Evolutionary conservation across 2,329 filamentous ascomycete genomes (phyloP).

Genomic region (Mycocentrospora acerina): DNA sequence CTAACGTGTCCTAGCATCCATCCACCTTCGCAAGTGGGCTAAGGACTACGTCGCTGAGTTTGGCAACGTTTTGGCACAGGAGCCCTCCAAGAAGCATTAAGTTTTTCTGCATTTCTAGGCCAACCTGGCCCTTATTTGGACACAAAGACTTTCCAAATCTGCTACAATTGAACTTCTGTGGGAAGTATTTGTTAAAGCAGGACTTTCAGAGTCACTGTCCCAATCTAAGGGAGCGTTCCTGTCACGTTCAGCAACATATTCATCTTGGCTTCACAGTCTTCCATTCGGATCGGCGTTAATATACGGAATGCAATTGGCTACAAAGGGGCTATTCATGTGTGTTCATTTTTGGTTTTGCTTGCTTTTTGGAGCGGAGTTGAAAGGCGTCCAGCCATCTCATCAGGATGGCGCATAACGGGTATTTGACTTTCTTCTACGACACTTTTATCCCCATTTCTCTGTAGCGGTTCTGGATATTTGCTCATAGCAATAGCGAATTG

Average conservation of each 20-base stretch:
- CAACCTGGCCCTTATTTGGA: constrained; percentile 7
- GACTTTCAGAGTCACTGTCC: not conserved
- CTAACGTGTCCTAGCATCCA: constrained; percentile 65
- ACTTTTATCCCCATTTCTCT: constrained; percentile 39
- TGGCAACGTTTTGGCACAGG: constrained; percentile 33
- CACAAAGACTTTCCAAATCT: constrained; percentile 9
- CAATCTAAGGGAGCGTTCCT: constrained; percentile 4
- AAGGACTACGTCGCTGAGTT: constrained; percentile 63
- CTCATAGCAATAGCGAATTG: constrained; percentile 33
- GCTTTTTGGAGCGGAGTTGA: constrained; percentile 29
- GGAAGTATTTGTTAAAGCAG: not conserved
- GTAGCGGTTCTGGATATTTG: constrained; percentile 40
- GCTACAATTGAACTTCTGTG: constrained; percentile 5
- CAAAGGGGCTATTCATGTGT: constrained; percentile 16
- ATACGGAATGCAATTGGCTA: constrained; percentile 36
- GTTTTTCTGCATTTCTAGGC: constrained; percentile 19
- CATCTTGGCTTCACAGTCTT: constrained; percentile 30
- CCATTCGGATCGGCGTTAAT: constrained; percentile 39
- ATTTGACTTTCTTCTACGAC: constrained; percentile 20
- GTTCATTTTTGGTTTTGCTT: constrained; percentile 24
- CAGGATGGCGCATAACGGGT: constrained; percentile 24
- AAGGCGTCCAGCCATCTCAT: constrained; percentile 22
- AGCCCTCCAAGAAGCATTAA: constrained; percentile 28
- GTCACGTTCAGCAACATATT: constrained; percentile 26
- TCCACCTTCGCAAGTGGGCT: constrained; percentile 88